Conservation (phyloP, 768 basidiomycete species). For the Pleurotus tuoliensis region DNA sequence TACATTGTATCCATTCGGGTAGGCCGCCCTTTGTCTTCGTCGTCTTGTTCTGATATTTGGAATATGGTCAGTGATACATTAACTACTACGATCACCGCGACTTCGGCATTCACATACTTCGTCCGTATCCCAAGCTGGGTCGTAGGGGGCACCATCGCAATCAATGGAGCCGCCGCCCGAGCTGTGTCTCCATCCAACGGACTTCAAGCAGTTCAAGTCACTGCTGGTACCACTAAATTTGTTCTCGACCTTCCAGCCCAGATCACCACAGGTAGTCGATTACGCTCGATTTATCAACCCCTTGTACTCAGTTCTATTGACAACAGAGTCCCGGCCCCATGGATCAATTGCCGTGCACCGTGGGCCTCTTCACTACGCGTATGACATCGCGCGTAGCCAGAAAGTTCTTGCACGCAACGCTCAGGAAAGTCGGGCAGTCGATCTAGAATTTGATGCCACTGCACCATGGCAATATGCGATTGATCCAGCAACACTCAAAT, state of each 20-base stretch:
- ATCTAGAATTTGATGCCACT: slow-evolving; percentile 47
- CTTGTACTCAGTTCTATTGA: not conserved
- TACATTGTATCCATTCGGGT: slow-evolving; percentile 46
- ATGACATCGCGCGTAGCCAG: slow-evolving; percentile 39
- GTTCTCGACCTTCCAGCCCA: slow-evolving; percentile 41
- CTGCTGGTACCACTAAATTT: slow-evolving; percentile 40
- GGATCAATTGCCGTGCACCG: slow-evolving; percentile 51
- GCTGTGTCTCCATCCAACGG: slow-evolving; percentile 40
- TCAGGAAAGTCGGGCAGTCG: slow-evolving; percentile 40
- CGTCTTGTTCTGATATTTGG: not conserved
- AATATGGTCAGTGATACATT: slow-evolving; percentile 29
- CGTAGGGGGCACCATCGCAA: slow-evolving; percentile 37
- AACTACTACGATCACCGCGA: slow-evolving; percentile 40
- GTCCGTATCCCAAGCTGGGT: slow-evolving; percentile 53
- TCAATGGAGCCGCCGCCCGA: slow-evolving; percentile 32
- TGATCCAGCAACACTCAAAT: slow-evolving; percentile 40
- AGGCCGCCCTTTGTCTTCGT: not conserved
- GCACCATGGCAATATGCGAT: slow-evolving; percentile 51
- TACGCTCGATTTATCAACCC: not conserved
- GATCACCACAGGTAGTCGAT: slow-evolving; percentile 38
- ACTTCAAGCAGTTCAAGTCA: slow-evolving; percentile 35
- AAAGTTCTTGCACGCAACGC: slow-evolving; percentile 38
- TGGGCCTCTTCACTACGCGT: slow-evolving; percentile 52
- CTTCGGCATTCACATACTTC: slow-evolving; percentile 39
- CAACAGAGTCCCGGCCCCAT: slow-evolving; percentile 44